phyloP scores from a whole-genome alignment of 306 rosid genomes.

The Ziziphus jujuba region DNA sequence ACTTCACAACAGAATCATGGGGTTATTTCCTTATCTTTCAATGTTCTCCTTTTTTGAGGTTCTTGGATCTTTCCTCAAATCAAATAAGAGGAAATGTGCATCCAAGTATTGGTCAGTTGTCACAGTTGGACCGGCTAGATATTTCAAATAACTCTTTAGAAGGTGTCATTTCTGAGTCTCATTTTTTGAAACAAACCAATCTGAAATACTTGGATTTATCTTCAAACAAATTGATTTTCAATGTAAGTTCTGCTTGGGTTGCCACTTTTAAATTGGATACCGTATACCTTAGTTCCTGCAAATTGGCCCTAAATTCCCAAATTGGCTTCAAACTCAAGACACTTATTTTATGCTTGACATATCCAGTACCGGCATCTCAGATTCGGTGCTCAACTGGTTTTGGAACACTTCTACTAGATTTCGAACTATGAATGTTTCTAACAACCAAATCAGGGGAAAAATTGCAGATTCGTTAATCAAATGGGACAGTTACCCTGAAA shows the following conservation, averaged over 20 bases:
- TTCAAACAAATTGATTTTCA: background rate
- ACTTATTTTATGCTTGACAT: conserved; percentile 5
- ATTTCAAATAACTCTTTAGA: background rate
- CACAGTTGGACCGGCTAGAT: background rate
- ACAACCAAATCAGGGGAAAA: conserved; percentile 12
- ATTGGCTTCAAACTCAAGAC: conserved; percentile 19
- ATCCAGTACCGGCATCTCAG: conserved; percentile 11
- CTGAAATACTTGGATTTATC: conserved; percentile 2
- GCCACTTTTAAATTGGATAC: background rate
- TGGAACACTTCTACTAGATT: too few species aligned
- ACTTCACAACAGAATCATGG: too few species aligned
- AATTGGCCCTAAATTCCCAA: conserved; percentile 13
- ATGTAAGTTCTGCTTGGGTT: background rate
- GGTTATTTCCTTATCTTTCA: too few species aligned
- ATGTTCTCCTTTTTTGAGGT: too few species aligned
- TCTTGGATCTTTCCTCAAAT: too few species aligned
- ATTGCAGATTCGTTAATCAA: background rate
- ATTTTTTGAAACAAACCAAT: background rate
- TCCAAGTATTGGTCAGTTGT: background rate
- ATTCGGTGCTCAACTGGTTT: conserved; percentile 18
- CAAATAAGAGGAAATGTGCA: background rate
- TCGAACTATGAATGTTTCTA: conserved; percentile 17
- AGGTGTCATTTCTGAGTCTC: conserved; percentile 8
- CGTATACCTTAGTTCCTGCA: background rate
- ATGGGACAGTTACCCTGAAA: too few species aligned